Evolutionary conservation across 768 basidiomycete genomes (phyloP), one percentile per base, ranked within the genome.

Genomic region (Lactarius hengduanensis): DNA sequence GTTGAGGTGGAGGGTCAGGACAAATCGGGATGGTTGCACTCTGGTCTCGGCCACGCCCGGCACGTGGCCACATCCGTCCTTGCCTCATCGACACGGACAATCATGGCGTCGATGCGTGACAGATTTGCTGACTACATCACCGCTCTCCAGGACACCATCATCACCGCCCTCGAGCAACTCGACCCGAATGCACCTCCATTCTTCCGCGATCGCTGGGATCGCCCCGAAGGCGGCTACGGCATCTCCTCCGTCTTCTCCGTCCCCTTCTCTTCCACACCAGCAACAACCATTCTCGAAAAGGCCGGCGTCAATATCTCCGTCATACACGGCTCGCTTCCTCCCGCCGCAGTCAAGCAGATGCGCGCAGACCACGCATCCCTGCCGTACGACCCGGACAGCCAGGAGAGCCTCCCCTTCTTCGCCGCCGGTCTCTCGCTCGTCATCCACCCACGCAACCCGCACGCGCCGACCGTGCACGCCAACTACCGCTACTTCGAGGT

Each of bases 401-500:
- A 83, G 20, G 79, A 80, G 8, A 85, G 87, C 45, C 81, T 97
- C 16, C 96, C 96, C 0, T 99, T 94, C 82, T 96, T 95, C 72
- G 96, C 92, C 16, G 91, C 91, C 0, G 96, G 97, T 0, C 81
- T 98, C 72, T 93, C 90, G 71, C 84, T 98, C 73, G 94, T 99
- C 72, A 82, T 98, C 20, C 96, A 99, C 76, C 96, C 96, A 0
- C 84, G 88, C 61, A 97, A 95, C 78, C 97, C 96, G 4, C 86
- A 93, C 73, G 90, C 92, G 18, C 94, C 97, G 10, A 98, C 96
- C 26, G 89, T 94, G 7, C 96, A 99, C 76, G 87, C 92, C 65
- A 99, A 99, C 76, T 97, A 96, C 73, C 92, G 97, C 62, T 98
- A 98, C 77, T 99, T 99, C 74, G 96, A 98, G 77, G 86, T 97